These are phyloP conservation scores for Grosmannia huntii DNA, from an alignment of 2,329 filamentous ascomycete genomes.

Conservation along the genomic window DNA sequence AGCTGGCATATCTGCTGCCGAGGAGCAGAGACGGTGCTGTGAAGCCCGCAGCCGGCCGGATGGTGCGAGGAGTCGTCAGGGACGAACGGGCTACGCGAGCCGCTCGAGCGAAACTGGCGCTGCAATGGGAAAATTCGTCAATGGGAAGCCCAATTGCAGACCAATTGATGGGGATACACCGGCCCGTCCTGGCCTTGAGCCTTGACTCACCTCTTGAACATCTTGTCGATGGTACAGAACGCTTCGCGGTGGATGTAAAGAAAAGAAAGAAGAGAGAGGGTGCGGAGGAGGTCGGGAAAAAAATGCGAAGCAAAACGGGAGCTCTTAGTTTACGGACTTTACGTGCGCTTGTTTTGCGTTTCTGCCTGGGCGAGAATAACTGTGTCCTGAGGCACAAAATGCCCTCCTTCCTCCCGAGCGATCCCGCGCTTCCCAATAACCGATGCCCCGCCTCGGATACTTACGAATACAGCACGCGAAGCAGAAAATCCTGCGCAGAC, in stretches of 20 bases:
- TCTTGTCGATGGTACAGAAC: conserved; percentile 36
- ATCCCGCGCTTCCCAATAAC: conserved; percentile 10
- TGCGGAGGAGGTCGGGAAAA: conserved; percentile 15
- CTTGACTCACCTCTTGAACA: conserved; percentile 66
- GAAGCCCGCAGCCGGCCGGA: conserved; percentile 37
- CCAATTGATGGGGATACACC: conserved; percentile 8
- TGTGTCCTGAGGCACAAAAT: conserved; percentile 8
- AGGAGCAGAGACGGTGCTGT: conserved; percentile 9
- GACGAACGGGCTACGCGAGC: conserved; percentile 48
- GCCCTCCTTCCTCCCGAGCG: conserved; percentile 12
- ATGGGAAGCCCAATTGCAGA: conserved; percentile 37
- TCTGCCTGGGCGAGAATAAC: conserved; percentile 7
- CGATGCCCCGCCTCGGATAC: conserved; percentile 8
- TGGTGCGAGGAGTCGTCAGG: conserved; percentile 41
- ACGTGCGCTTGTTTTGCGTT: conserved; percentile 7
- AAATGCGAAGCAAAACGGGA: conserved; percentile 13
- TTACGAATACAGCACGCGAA: background rate
- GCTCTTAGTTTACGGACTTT: conserved; percentile 10
- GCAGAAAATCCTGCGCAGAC: background rate
- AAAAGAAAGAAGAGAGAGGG: conserved; percentile 4
- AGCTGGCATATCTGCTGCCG: conserved; percentile 47
- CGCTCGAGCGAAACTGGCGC: conserved; percentile 45
- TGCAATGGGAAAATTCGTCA: conserved; percentile 27
- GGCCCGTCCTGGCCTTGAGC: conserved; percentile 14
- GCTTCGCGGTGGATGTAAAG: conserved; percentile 9